Conservation (phyloP, 331 rosid species). For the Pyrus hybrid region DNA sequence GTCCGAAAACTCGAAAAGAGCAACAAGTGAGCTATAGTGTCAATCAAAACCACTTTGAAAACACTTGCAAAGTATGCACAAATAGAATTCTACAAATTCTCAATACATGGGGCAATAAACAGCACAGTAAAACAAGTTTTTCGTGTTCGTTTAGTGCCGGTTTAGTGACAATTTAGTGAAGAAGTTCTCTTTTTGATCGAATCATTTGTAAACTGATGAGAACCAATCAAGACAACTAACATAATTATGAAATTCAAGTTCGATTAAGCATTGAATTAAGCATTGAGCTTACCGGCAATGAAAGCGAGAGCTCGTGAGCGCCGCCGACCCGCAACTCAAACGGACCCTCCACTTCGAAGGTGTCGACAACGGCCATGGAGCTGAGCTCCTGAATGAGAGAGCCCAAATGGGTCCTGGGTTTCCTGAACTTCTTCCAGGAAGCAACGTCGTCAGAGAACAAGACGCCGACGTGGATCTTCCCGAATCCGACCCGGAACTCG, state of each 20-base stretch:
- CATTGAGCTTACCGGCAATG: conserved; percentile 47
- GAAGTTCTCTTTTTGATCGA: no score
- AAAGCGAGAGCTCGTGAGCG: conserved; percentile 33
- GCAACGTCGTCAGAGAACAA: conserved; percentile 50
- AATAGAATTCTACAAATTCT: no score
- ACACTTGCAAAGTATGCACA: no score
- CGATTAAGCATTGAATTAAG: neutral
- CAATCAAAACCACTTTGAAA: no score
- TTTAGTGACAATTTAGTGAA: no score
- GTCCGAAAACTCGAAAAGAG: neutral
- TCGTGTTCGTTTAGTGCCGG: no score
- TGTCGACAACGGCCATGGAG: conserved; percentile 42
- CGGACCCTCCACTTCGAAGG: conserved; percentile 65
- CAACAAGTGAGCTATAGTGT: neutral
- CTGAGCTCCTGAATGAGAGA: conserved; percentile 35
- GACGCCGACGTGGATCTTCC: conserved; percentile 32
- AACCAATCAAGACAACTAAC: neutral
- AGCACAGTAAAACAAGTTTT: no score
- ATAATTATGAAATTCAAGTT: neutral
- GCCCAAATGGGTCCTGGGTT: conserved; percentile 35
- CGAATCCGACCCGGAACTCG: conserved; percentile 53
- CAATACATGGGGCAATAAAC: no score
- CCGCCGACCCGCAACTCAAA: conserved; percentile 48
- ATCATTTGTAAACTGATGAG: neutral
- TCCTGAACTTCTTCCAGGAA: conserved; percentile 50